phyloP scores from a whole-genome alignment of 2,329 filamentous ascomycete species.

The Lachnellula occidentalis region DNA sequence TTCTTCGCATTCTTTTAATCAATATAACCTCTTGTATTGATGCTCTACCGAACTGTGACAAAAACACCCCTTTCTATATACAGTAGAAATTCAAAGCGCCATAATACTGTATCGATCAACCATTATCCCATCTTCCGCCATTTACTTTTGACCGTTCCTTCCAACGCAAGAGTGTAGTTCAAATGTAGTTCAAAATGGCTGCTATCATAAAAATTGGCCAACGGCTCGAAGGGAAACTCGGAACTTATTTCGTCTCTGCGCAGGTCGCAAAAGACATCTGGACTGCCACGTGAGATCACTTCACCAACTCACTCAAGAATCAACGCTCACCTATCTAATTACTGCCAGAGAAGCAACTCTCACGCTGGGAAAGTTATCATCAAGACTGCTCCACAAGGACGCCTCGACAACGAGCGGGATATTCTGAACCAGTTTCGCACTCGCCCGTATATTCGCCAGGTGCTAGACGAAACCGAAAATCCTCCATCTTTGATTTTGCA shows the following conservation, averaged over 20 bases:
- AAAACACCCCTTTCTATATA: no score
- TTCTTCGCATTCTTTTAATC: no score
- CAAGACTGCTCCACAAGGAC: constrained; percentile 18
- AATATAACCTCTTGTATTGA: no score
- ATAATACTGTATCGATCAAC: not conserved
- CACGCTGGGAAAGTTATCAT: constrained; percentile 20
- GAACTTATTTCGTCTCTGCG: constrained; percentile 19
- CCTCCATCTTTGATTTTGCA: constrained; percentile 22
- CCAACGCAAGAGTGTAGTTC: constrained; percentile 10
- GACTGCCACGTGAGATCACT: constrained; percentile 20
- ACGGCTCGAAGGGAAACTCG: constrained; percentile 20
- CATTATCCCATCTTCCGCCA: constrained; percentile 8
- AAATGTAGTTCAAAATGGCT: constrained; percentile 15
- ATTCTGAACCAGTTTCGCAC: constrained; percentile 20
- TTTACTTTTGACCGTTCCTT: constrained; percentile 12
- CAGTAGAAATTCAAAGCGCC: no score
- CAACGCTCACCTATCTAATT: constrained; percentile 17
- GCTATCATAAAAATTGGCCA: constrained; percentile 19
- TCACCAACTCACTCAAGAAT: constrained; percentile 12
- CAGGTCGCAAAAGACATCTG: constrained; percentile 20
- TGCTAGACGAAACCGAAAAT: constrained; percentile 22
- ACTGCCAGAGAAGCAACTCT: constrained; percentile 18
- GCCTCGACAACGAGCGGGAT: constrained; percentile 24
- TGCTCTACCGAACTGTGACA: no score
- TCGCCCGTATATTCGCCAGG: constrained; percentile 17